A percentile compares a stretch with the other conserved stretches of the same genome.
Evolutionary conservation across 73 alveolate species (phyloP).

Genomic region (Paramecium biaurelia): DNA sequence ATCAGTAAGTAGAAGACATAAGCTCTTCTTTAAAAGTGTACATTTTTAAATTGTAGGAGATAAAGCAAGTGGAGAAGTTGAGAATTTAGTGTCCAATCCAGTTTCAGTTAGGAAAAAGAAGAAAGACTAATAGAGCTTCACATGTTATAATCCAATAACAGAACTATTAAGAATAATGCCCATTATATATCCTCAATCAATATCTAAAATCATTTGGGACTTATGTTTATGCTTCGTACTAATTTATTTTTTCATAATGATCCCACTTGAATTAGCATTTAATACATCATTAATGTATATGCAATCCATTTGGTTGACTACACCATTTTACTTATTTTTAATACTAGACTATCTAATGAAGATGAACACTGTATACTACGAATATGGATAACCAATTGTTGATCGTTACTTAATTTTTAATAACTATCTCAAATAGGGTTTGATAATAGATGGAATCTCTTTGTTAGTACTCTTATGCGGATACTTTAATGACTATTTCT

Average conservation of each 20-base stretch:
- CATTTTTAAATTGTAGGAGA: conserved; percentile 26
- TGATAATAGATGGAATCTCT: conserved; percentile 10
- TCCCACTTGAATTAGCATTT: background rate
- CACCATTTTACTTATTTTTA: background rate
- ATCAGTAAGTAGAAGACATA: conserved; percentile 2
- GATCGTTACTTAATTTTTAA: conserved; percentile 4
- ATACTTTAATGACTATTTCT: background rate
- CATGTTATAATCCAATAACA: background rate
- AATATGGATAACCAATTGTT: conserved; percentile 13
- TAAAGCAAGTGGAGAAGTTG: conserved; percentile 42
- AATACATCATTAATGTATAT: background rate
- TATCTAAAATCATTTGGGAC: conserved; percentile 13
- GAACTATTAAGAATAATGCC: background rate
- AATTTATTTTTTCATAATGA: conserved; percentile 25
- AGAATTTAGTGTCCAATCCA: background rate
- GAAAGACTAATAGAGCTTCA: background rate
- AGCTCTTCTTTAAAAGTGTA: background rate
- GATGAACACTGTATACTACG: conserved; percentile 22
- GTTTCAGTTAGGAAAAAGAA: background rate
- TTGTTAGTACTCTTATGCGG: background rate
- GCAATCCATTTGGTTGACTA: background rate
- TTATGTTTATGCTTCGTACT: background rate
- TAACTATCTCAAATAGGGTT: conserved; percentile 15
- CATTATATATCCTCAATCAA: conserved; percentile 22
- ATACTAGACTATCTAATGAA: background rate